Base-by-base conservation (phyloP, 2,329 filamentous ascomycete genomes). In the Rhinocladiella mackenziei region DNA sequence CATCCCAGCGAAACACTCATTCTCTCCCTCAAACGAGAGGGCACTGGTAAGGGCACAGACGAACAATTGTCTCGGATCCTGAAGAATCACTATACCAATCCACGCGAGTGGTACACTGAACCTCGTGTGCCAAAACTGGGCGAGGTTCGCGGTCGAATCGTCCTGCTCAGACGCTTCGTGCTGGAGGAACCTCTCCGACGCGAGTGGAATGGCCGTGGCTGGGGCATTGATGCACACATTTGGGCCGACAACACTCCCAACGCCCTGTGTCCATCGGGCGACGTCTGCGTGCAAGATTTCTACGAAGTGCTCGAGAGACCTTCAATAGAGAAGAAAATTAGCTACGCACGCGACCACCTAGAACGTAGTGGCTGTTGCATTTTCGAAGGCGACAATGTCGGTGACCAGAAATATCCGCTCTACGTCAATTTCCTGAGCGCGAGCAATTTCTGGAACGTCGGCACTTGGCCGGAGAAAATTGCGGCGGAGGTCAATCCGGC, bases 191-290 rank as follows among this genome's bases (percentile, higher is more conserved):
- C 60, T 1, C 58, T 73, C 36, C 66, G 64, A 48, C 54, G 61
- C 9, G 66, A 70, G 37, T 69, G 69, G 50, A 67, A 69, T 17
- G 74, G 74, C 11, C 58, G 62, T 13, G 77, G 77, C 26, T 77
- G 73, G 67, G 76, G 76, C 14, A 71, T 83, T 31, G 73, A 83
- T 57, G 80, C 73, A 41, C 70, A 73, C 23, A 67, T 67, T 13
- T 97, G 91, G 91, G 87, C 86, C 0, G 85, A 96, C 67, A 97
- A 97, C 67, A 87, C 86, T 51, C 80, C 84, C 22, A 81, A 94
- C 60, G 83, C 85, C 43, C 73, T 72, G 23, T 79, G 78, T 36
- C 77, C 78, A 6, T 81, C 81, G 57, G 88, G 86, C 3, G 73
- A 81, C 52, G 80, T 96, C 47, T 82, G 86, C 54, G 82, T 97